Evolutionary conservation across 2,329 filamentous ascomycete species (phyloP).

Genomic region (Trichoderma pleuroti): DNA sequence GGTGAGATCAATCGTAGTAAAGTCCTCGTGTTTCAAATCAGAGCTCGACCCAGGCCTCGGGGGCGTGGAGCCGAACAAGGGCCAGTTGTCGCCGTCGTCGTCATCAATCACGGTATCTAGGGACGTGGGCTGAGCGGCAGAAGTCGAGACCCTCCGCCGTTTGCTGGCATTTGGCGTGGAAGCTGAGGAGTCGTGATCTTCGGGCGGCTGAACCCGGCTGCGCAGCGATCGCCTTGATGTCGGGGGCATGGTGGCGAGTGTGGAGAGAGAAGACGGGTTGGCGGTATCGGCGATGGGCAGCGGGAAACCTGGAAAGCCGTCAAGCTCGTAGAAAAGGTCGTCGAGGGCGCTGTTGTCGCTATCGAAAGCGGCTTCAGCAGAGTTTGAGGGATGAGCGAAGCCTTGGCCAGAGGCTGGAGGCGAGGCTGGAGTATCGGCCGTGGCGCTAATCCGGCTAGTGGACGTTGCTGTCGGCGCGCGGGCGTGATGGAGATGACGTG

Average conservation of each 20-base stretch:
- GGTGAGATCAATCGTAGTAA: slow-evolving; percentile 35
- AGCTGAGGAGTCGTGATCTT: neutral
- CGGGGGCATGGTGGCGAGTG: slow-evolving; percentile 29
- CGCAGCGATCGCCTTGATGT: slow-evolving; percentile 1
- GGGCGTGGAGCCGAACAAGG: slow-evolving; percentile 27
- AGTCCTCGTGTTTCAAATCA: slow-evolving; percentile 21
- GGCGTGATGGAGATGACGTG: neutral
- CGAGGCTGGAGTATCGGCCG: neutral
- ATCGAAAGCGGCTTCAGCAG: neutral
- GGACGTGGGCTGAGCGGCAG: neutral
- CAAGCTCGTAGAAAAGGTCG: slow-evolving; percentile 28
- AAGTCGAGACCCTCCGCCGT: slow-evolving; percentile 25
- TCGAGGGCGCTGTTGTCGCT: slow-evolving; percentile 22
- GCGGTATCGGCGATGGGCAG: slow-evolving; percentile 25
- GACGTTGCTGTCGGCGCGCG: neutral
- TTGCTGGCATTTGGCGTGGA: slow-evolving; percentile 23
- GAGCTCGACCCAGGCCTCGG: slow-evolving; percentile 20
- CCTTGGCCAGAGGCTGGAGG: neutral
- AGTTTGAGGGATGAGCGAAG: neutral
- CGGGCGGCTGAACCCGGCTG: neutral
- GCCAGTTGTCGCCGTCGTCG: slow-evolving; percentile 32
- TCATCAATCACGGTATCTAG: neutral
- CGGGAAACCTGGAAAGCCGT: slow-evolving; percentile 15
- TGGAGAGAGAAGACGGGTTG: slow-evolving; percentile 27
- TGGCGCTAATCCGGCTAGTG: neutral